Percentiles rank a stretch among this genome's conserved stretches.
Evolutionary conservation across 768 basidiomycete genomes (phyloP).

Genomic region (Strobilomyces confusus): DNA sequence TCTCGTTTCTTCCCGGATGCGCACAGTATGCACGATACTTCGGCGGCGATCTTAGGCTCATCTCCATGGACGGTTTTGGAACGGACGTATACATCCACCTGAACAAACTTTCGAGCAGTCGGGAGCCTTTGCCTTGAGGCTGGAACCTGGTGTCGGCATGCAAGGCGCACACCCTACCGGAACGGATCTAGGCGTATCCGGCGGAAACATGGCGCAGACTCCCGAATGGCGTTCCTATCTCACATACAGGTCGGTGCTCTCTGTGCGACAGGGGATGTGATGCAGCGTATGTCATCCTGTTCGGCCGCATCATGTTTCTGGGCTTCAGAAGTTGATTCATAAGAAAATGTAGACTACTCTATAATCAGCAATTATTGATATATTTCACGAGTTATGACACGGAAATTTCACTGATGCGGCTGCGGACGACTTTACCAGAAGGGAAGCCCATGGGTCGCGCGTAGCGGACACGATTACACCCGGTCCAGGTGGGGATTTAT

Average conservation of each 20-base stretch:
- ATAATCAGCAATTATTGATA: background rate
- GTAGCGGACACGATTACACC: too few relatives aligned
- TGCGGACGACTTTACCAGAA: background rate
- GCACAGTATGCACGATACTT: slow-evolving; percentile 89
- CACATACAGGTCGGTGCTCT: background rate
- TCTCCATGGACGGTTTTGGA: slow-evolving; percentile 98
- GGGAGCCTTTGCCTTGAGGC: slow-evolving; percentile 22
- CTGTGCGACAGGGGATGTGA: background rate
- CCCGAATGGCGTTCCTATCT: background rate
- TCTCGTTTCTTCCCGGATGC: background rate
- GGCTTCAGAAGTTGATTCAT: background rate
- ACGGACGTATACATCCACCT: slow-evolving; percentile 93
- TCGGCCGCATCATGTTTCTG: background rate
- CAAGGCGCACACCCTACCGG: background rate
- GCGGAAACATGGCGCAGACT: background rate
- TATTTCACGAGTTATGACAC: background rate
- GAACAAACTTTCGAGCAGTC: slow-evolving; percentile 68
- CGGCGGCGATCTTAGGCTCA: slow-evolving; percentile 87
- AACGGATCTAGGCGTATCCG: background rate
- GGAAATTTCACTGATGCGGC: background rate
- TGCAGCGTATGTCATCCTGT: slow-evolving; percentile 5
- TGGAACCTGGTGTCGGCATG: background rate
- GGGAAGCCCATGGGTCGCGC: too few relatives aligned
- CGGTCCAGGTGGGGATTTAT: too few relatives aligned
- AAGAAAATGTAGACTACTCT: slow-evolving; percentile 3